Evolutionary conservation across 1,139 yeast species (phyloP).

Genomic region (Blastobotrys arbuscula): DNA sequence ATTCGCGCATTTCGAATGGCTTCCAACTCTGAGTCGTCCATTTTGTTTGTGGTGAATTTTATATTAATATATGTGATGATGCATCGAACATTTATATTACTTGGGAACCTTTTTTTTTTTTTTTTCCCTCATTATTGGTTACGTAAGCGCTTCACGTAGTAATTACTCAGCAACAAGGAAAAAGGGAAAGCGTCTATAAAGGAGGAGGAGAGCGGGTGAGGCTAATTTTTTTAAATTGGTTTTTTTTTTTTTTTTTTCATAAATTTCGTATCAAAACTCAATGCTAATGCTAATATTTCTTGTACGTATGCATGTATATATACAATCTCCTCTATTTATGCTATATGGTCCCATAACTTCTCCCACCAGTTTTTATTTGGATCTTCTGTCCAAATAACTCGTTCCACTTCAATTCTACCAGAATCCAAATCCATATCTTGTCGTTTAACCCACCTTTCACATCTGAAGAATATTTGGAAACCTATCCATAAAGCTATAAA

Average conservation of each 20-base stretch:
- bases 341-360: slow-evolving; percentile 14
- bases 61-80: too few relatives aligned
- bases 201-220: too few relatives aligned
- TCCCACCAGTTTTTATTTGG: slow-evolving; percentile 13
- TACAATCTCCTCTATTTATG: not conserved
- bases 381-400: slow-evolving; percentile 14
- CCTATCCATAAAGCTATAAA: slow-evolving; percentile 50
- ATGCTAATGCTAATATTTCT: not conserved
- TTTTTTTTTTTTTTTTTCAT: too few relatives aligned
- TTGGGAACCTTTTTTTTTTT: too few relatives aligned
- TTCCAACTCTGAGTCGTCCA: slow-evolving; percentile 69
- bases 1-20: slow-evolving; percentile 87
- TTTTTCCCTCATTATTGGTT: too few relatives aligned
- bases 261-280: not conserved
- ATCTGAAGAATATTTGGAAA: slow-evolving; percentile 47
- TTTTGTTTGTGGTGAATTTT: too few relatives aligned
- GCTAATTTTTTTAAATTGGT: not conserved
- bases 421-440: slow-evolving; percentile 68
- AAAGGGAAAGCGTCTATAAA: too few relatives aligned
- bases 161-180: too few relatives aligned
- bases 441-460: slow-evolving; percentile 49
- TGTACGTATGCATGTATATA: not conserved
- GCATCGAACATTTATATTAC: too few relatives aligned
- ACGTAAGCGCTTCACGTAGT: too few relatives aligned
- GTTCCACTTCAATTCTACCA: slow-evolving; percentile 54